Conservation (phyloP, 345 rosid species). For the Citrus unshiu region DNA sequence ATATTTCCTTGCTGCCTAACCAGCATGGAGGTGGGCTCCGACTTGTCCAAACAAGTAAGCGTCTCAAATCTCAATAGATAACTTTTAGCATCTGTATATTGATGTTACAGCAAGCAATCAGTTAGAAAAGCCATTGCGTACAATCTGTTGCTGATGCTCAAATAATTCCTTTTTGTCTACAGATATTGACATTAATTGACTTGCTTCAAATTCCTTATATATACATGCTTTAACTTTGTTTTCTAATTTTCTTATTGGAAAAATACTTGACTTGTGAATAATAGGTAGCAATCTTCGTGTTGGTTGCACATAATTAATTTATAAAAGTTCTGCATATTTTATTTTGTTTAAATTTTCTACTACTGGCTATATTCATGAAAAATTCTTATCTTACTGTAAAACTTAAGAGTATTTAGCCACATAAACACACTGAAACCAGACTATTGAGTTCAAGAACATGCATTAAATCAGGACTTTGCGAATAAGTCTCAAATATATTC, state of each 20-base stretch:
- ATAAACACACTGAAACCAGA: background rate
- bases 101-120: background rate
- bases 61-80: background rate
- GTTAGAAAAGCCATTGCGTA: background rate
- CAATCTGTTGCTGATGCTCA: background rate
- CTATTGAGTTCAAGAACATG: background rate
- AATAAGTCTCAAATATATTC: background rate
- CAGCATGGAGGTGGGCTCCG: slow-evolving; percentile 46
- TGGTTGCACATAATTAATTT: background rate
- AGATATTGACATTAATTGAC: background rate
- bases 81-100: background rate
- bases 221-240: background rate
- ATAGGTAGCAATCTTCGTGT: background rate
- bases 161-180: background rate
- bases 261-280: background rate
- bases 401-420: background rate
- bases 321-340: background rate
- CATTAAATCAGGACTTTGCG: background rate
- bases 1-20: slow-evolving; percentile 46
- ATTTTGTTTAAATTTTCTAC: no score
- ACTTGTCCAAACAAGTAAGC: slow-evolving; percentile 51
- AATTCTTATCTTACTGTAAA: background rate
- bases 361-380: background rate
- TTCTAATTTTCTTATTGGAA: background rate
- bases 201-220: background rate